Base-by-base conservation (phyloP, 2,329 filamentous ascomycete genomes). In the Fusarium decemcellulare region DNA sequence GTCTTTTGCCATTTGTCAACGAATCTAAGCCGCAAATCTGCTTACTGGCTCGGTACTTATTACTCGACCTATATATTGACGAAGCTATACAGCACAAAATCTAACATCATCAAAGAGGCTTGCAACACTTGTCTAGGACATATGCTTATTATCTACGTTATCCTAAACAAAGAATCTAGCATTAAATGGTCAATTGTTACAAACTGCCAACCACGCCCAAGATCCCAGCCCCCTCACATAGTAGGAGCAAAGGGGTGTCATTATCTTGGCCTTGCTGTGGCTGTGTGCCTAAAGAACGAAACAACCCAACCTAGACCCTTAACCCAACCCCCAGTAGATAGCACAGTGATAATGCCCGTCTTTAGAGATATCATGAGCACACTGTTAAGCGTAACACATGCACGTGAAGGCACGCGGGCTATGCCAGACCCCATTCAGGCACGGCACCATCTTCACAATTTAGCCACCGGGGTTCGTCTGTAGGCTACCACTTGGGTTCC, bases 391-490 rank as follows among this genome's bases (percentile, higher is more conserved):
- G 32, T 12, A 34, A 9, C 32, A 9, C 32, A 12, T 9, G 32
- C 32, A 34, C 32, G 5, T 12, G 5, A 9, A 34, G 32, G 32
- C 32, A 34, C 12, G 32, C 32, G 32, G 8, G 8, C 12, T 34
- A 34, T 34, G 32, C 32, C 32, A 8, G 9, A 34, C 12, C 5
- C 8, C 9, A 12, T 12, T 34, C 5, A 34, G 12, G 32, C 32
- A 9, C 32, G 32, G 32, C 32, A 8, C n/a, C 7, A 9, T 30
- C 5, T 27, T 53, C 30, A 18, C 47, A 15, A 10, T 4, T 54
- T 37, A 69, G 27, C 67, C 66, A 37, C 67, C 67, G n/a, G 67
- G 67, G 29, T 70, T 70, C 2, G 66, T 70, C 42, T 70, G 67
- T 5, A 70, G 51, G 23, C 66, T 70, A 12, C 67, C 67, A 40